These are phyloP conservation scores for Nakaseomyces kungkrabaensis DNA, from an alignment of 1,139 yeast species.

Conservation along the genomic window DNA sequence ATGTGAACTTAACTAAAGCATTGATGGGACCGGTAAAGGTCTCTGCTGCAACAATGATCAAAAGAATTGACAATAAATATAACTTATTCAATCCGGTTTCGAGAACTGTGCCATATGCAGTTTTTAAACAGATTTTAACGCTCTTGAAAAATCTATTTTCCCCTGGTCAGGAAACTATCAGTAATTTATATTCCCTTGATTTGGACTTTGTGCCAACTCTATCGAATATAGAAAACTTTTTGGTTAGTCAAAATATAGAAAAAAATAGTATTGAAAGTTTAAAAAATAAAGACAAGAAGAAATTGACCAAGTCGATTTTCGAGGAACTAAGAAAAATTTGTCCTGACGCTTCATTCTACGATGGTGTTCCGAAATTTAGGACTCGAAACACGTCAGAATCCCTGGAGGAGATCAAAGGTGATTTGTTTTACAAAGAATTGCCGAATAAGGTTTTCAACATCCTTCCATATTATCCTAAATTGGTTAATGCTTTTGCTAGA, in stretches of 20 bases:
- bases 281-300: conserved; percentile 12
- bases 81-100: conserved; percentile 15
- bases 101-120: conserved; percentile 26
- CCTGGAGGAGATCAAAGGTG: conserved; percentile 33
- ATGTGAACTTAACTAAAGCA: conserved; percentile 20
- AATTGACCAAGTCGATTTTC: neutral
- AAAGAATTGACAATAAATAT: conserved; percentile 12
- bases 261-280: conserved; percentile 14
- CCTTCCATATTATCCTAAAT: conserved; percentile 42
- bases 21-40: conserved; percentile 20
- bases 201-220: conserved; percentile 29
- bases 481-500: conserved; percentile 41
- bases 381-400: conserved; percentile 30
- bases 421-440: conserved; percentile 26
- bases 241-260: conserved; percentile 18
- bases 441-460: conserved; percentile 41
- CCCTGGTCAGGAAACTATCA: conserved; percentile 24
- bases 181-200: conserved; percentile 37
- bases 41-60: conserved; percentile 17
- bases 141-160: conserved; percentile 23
- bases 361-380: neutral
- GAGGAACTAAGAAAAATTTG: neutral
- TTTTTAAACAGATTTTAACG: conserved; percentile 25
- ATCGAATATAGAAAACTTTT: conserved; percentile 14
- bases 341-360: conserved; percentile 14